Percentiles rank a stretch among this genome's conserved stretches.
These are phyloP conservation scores for Lentinus brumalis DNA, from an alignment of 768 basidiomycete species.

Conservation along the genomic window DNA sequence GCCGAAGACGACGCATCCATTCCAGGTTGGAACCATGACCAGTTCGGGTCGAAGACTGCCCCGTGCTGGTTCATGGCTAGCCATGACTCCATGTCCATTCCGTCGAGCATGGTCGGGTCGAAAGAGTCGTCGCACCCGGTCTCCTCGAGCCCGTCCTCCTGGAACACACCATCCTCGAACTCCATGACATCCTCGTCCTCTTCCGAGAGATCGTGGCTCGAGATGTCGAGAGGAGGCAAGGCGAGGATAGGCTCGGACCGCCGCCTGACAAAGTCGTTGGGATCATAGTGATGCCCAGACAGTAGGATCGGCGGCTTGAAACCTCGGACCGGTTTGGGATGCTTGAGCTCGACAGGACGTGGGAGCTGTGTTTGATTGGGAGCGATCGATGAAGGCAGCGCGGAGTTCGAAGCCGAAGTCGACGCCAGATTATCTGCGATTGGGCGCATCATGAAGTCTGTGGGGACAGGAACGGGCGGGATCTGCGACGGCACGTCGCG, in stretches of 20 bases:
- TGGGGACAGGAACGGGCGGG: neutral
- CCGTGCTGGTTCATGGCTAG: conserved; percentile 11
- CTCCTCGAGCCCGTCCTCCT: conserved; percentile 10
- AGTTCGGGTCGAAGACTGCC: conserved; percentile 12
- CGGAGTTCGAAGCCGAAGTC: conserved; percentile 2
- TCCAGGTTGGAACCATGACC: conserved; percentile 13
- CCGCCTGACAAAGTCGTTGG: conserved; percentile 19
- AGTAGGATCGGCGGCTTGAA: conserved; percentile 21
- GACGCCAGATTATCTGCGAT: conserved; percentile 17
- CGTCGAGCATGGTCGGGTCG: conserved; percentile 7
- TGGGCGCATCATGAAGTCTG: conserved; percentile 7
- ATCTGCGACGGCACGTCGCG: conserved; percentile 8
- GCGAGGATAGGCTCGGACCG: conserved; percentile 19
- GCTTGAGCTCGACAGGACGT: conserved; percentile 15
- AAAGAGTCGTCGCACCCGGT: neutral
- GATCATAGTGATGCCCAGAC: conserved; percentile 12
- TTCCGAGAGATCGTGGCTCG: conserved; percentile 12
- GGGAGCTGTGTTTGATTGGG: conserved; percentile 20
- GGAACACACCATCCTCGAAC: conserved; percentile 10
- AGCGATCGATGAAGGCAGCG: conserved; percentile 18
- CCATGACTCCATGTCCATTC: conserved; percentile 3
- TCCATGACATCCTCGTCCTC: conserved; percentile 15
- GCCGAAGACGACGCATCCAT: neutral
- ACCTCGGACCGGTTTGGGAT: conserved; percentile 19
- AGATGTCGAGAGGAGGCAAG: conserved; percentile 16